These are phyloP conservation scores for Mortierella antarctica DNA, from an alignment of 192 early-diverging fungal species.

Conservation along the genomic window DNA sequence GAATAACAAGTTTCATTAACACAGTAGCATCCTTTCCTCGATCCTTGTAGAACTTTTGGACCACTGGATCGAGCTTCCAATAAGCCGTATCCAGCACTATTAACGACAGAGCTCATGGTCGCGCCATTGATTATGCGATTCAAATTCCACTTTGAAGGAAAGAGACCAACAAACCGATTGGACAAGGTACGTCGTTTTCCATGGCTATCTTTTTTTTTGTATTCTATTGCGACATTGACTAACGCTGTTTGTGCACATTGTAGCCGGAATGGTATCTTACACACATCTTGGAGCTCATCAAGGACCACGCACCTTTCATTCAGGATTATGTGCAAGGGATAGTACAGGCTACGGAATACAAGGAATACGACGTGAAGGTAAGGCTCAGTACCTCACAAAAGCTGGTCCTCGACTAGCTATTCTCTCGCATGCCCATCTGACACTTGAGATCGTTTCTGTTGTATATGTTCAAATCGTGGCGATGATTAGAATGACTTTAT, in stretches of 20 bases:
- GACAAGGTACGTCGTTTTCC: slow-evolving; percentile 68
- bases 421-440: not conserved
- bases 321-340: slow-evolving; percentile 71
- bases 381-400: too few relatives aligned
- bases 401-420: too few relatives aligned
- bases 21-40: not conserved
- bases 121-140: slow-evolving; percentile 72
- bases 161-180: slow-evolving; percentile 73
- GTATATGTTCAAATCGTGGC: not conserved
- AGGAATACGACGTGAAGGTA: slow-evolving; percentile 64
- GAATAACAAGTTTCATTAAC: too few relatives aligned
- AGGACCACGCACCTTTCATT: slow-evolving; percentile 72
- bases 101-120: slow-evolving; percentile 68
- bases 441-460: not conserved
- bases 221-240: not conserved
- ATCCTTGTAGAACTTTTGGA: slow-evolving; percentile 12
- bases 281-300: slow-evolving; percentile 67
- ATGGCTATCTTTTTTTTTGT: not conserved
- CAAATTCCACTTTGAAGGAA: slow-evolving; percentile 79
- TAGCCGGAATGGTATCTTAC: slow-evolving; percentile 85
- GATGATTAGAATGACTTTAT: slow-evolving; percentile 71
- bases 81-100: slow-evolving; percentile 42
- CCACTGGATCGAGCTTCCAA: slow-evolving; percentile 22
- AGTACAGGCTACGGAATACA: slow-evolving; percentile 58
- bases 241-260: not conserved